phyloP scores from a whole-genome alignment of 495 filamentous ascomycete species.

The Pseudoneurospora amorphoporcata region DNA sequence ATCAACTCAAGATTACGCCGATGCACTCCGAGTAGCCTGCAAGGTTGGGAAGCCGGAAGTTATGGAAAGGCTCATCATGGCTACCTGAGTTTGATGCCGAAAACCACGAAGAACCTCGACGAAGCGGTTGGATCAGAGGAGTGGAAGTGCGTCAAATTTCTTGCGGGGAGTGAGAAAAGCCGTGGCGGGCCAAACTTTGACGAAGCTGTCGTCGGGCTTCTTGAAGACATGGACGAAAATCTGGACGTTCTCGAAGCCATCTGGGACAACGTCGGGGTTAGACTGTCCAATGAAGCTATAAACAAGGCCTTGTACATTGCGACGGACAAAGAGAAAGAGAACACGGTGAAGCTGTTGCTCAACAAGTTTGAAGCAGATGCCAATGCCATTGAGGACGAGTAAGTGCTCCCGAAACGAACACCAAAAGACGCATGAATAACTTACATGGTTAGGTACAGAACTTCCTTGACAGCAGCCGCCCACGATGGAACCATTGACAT shows the following conservation, averaged over 20 bases:
- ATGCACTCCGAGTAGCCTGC: not conserved
- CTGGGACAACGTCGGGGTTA: not conserved
- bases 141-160: not conserved
- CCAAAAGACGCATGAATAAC: not conserved
- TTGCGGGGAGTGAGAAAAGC: not conserved
- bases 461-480: constrained; percentile 2
- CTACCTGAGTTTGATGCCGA: not conserved
- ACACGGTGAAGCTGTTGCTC: not conserved
- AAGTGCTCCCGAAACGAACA: not conserved
- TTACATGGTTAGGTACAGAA: constrained; percentile 3
- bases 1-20: not conserved
- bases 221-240: not conserved
- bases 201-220: not conserved
- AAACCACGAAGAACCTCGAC: not conserved
- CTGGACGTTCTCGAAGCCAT: not conserved
- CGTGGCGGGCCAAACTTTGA: not conserved
- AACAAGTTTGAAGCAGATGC: constrained; percentile 20
- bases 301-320: not conserved
- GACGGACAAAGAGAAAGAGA: not conserved
- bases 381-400: not conserved
- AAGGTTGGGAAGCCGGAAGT: not conserved
- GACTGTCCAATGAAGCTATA: too few relatives aligned
- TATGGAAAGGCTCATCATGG: not conserved
- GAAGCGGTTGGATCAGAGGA: not conserved
- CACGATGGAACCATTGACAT: not conserved